Evolutionary conservation across 2,329 filamentous ascomycete species (phyloP).

Genomic region (Pseudogymnoascus pannorum): DNA sequence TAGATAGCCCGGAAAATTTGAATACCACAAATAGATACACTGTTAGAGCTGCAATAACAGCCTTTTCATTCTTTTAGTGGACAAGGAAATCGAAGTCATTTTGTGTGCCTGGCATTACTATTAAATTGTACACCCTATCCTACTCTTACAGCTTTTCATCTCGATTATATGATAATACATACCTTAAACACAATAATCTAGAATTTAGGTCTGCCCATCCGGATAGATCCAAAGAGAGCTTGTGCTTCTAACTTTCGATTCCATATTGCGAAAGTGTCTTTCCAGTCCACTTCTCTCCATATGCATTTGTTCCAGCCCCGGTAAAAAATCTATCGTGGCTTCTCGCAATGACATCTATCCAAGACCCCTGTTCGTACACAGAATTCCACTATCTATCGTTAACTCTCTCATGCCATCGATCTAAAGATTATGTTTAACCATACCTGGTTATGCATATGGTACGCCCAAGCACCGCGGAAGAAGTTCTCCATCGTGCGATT

Average conservation of each 20-base stretch:
- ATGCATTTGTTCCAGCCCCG: background rate
- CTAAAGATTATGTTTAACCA: background rate
- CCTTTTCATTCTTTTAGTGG: background rate
- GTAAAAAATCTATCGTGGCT: background rate
- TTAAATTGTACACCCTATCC: background rate
- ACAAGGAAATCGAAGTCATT: background rate
- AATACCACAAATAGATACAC: background rate
- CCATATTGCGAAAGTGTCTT: background rate
- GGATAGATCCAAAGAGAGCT: background rate
- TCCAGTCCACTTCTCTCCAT: background rate
- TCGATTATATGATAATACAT: background rate
- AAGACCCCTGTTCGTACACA: background rate
- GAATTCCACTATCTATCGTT: background rate
- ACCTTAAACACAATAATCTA: background rate
- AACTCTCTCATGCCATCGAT: background rate
- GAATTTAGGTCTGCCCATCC: background rate
- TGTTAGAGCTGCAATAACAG: background rate
- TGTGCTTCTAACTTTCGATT: background rate
- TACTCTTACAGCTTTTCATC: background rate
- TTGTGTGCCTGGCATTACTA: background rate
- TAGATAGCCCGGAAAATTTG: background rate
- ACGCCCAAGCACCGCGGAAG: background rate
- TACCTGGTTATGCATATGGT: slow-evolving; percentile 6
- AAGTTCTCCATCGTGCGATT: slow-evolving; percentile 1
- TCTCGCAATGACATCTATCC: slow-evolving; percentile 2